phyloP scores from a whole-genome alignment of 345 rosid genomes.

The Lepidium sativum region DNA sequence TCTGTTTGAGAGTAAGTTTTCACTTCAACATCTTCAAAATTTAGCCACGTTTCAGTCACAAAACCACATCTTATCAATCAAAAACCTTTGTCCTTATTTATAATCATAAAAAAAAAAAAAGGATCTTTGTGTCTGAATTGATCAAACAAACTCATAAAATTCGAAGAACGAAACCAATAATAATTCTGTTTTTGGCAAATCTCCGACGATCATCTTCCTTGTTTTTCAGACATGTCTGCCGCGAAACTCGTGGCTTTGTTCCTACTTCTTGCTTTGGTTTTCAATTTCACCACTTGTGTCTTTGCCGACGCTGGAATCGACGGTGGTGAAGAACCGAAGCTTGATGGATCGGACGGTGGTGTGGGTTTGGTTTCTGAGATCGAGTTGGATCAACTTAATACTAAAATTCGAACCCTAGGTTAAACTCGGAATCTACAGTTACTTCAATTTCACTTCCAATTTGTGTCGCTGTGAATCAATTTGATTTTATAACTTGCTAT shows the following conservation, averaged over 20 bases:
- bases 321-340: constrained; percentile 1
- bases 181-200: neutral
- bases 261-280: constrained; percentile 29
- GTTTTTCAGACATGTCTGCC: constrained; percentile 42
- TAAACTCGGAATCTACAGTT: neutral
- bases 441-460: neutral
- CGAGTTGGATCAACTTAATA: constrained; percentile 46
- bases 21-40: neutral
- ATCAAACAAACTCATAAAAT: neutral
- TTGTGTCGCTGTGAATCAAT: neutral
- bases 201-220: neutral
- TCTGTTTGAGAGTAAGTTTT: neutral
- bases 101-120: neutral
- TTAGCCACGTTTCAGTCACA: constrained; percentile 14
- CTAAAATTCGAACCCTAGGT: constrained; percentile 68
- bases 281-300: constrained; percentile 21
- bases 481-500: neutral
- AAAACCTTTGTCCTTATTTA: neutral
- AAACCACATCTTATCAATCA: constrained; percentile 10
- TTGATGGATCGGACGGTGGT: constrained; percentile 23
- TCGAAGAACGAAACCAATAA: neutral
- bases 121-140: neutral
- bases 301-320: constrained; percentile 35
- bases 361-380: constrained; percentile 31
- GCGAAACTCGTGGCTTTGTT: constrained; percentile 34